Base-by-base conservation (phyloP, 495 filamentous ascomycete genomes). In the Coniosporium apollinis region DNA sequence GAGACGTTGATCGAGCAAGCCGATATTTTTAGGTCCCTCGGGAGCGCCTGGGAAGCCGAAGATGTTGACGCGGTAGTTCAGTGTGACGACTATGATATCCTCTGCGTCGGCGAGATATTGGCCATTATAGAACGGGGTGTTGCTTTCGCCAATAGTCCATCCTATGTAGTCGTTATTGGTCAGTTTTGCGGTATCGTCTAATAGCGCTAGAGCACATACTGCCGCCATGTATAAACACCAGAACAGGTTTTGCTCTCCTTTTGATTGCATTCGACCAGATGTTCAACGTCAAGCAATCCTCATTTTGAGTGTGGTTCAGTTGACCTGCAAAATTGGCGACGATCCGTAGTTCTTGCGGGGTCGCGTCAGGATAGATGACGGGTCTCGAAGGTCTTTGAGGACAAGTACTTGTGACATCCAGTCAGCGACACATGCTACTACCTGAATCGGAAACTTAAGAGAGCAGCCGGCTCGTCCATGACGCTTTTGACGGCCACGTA, bases 1-100 rank as follows among this genome's bases (percentile, higher is more conserved):
- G 14, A 53, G 36, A 10, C 66, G 59, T 36, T 66, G 60, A 38
- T 67, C 59, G 10, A 60, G 54, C 0, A 69, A 46, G 7, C 52
- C 63, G 3, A 52, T 36, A 31, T 69, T 69, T 26, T 51, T 46
- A 13, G 47, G 37, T 3, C 50, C 30, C 13, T 46, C 55, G 15
- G 65, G 59, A 8, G 56, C 50, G 13, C 56, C 58, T 3, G 62
- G 51, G 44, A 70, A 72, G 13, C 69, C 66, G 32, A 69, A 65
- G 37, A 66, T 58, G 38, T 52, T 57, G 28, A 65, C 19, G 16
- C 68, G 67, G 44, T 66, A 70, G 45, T 62, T 65, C 35, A 58
- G 33, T 0, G 57, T 60, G 7, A 67, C 59, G 6, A 65, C 48
- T 3, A 67, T 42, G n/a, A 65, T 44, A 39, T 65, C 57, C 35